phyloP scores from a whole-genome alignment of 805 yeast species.

The Vanderwaltozyma tropicalis region DNA sequence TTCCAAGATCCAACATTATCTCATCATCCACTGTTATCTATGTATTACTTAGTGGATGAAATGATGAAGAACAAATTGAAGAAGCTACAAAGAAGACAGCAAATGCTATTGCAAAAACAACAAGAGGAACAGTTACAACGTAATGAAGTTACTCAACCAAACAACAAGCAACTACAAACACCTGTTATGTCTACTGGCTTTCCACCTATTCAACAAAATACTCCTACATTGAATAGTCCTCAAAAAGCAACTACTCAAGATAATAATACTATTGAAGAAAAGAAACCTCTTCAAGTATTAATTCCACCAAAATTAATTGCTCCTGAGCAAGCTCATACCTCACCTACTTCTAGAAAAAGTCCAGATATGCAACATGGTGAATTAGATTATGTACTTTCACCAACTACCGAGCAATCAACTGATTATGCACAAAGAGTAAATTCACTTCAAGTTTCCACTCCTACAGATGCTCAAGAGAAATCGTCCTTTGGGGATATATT shows the following conservation, averaged over 20 bases:
- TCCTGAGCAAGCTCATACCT: constrained; percentile 43
- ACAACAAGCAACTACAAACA: neutral
- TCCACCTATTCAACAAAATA: neutral
- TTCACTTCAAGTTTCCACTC: constrained; percentile 27
- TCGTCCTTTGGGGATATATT: constrained; percentile 27
- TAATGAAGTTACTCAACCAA: neutral
- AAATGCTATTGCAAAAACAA: constrained; percentile 15
- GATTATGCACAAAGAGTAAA: constrained; percentile 31
- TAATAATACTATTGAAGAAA: neutral
- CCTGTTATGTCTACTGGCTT: neutral
- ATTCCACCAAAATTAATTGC: constrained; percentile 34
- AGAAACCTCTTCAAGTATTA: constrained; percentile 12
- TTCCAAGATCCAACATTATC: constrained; percentile 70
- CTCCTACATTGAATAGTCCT: neutral
- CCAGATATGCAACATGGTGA: constrained; percentile 16
- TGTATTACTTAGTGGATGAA: constrained; percentile 79
- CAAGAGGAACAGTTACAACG: constrained; percentile 5
- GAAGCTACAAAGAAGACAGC: constrained; percentile 30
- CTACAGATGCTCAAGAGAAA: constrained; percentile 15
- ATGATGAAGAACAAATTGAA: constrained; percentile 61
- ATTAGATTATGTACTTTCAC: constrained; percentile 23
- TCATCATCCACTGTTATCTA: constrained; percentile 79
- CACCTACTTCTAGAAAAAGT: constrained; percentile 30
- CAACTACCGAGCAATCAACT: constrained; percentile 15
- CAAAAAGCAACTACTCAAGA: neutral